Conservation (phyloP, 768 basidiomycete species). For the Pleurotus eryngii region DNA sequence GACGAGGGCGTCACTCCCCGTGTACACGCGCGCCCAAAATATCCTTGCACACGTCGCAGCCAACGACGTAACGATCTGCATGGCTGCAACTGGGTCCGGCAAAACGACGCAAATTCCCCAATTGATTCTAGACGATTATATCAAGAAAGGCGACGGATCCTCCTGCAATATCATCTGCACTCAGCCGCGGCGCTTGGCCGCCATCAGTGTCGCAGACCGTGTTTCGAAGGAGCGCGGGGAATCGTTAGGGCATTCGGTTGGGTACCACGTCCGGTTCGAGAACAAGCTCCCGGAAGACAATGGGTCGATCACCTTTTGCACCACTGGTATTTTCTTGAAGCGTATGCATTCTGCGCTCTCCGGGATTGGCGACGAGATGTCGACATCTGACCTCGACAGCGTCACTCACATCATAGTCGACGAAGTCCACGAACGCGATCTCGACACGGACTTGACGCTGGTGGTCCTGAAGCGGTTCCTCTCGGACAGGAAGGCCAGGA, state of each 20-base stretch:
- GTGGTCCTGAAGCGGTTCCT: constrained; percentile 86
- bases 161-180: constrained; percentile 90
- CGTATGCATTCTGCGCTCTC: constrained; percentile 74
- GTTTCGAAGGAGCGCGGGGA: constrained; percentile 88
- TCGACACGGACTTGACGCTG: constrained; percentile 87
- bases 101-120: constrained; percentile 97
- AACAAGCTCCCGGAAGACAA: constrained; percentile 71
- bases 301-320: constrained; percentile 90
- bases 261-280: constrained; percentile 93
- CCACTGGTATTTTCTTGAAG: constrained; percentile 87
- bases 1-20: constrained; percentile 68
- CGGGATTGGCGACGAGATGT: constrained; percentile 22
- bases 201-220: constrained; percentile 87
- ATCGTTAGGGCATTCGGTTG: constrained; percentile 64
- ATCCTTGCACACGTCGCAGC: constrained; percentile 65
- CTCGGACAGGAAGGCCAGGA: constrained; percentile 64
- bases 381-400: constrained; percentile 54
- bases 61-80: constrained; percentile 84
- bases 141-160: constrained; percentile 74
- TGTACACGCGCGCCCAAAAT: constrained; percentile 63
- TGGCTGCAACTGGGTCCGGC: constrained; percentile 89
- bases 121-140: constrained; percentile 82
- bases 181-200: constrained; percentile 88
- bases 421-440: constrained; percentile 94
- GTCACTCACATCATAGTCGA: constrained; percentile 92